A percentile compares a stretch with the other conserved stretches of the same genome.
These are phyloP conservation scores for Kwoniella shandongensis DNA, from an alignment of 768 basidiomycete genomes.

Conservation along the genomic window DNA sequence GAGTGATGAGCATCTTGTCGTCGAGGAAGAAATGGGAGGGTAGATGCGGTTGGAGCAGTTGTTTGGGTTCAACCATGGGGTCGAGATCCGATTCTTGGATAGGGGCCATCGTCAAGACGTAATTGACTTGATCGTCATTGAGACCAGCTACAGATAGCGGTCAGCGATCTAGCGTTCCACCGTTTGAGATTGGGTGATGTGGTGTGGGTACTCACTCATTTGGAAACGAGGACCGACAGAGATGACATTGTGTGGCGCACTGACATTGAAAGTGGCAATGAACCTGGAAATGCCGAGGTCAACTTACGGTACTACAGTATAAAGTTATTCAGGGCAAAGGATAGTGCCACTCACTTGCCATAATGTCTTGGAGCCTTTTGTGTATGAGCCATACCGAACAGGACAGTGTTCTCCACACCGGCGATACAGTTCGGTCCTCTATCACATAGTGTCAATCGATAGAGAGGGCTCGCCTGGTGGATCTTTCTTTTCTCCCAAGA, in stretches of 20 bases:
- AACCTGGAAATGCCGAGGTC: too few relatives aligned
- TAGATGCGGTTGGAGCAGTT: constrained; percentile 1
- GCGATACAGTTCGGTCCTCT: constrained; percentile 10
- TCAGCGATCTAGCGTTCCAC: not conserved
- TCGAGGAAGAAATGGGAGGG: constrained; percentile 26
- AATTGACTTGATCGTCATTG: constrained; percentile 17
- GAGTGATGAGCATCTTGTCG: constrained; percentile 18
- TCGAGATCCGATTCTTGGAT: constrained; percentile 8
- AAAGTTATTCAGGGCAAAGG: too few relatives aligned
- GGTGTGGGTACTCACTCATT: not conserved
- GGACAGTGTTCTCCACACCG: constrained; percentile 13
- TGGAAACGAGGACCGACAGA: constrained; percentile 20
- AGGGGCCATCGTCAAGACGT: constrained; percentile 11
- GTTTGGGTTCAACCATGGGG: not conserved
- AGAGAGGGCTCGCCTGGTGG: constrained; percentile 17
- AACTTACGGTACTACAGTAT: too few relatives aligned
- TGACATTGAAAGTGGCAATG: constrained; percentile 14
- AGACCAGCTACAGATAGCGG: not conserved
- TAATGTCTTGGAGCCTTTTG: constrained; percentile 9
- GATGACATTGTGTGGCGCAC: constrained; percentile 17
- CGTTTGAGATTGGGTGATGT: not conserved
- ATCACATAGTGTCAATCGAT: constrained; percentile 18
- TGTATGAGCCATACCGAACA: constrained; percentile 11
- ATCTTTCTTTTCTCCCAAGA: constrained; percentile 6
- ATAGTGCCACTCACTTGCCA: constrained; percentile 15